Conservation (phyloP, 768 basidiomycete genomes). For the Psilocybe cubensis region DNA sequence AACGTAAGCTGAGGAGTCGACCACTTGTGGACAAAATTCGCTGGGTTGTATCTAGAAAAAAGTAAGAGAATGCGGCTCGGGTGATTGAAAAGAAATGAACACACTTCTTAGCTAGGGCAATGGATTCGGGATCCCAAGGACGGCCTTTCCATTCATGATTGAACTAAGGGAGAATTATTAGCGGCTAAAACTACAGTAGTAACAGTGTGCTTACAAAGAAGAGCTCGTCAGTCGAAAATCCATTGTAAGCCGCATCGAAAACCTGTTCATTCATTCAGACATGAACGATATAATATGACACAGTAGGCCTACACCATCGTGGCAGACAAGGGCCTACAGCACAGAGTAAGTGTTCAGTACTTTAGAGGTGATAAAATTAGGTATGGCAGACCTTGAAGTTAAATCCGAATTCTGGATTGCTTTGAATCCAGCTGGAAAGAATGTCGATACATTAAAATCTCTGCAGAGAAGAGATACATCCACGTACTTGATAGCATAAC, state of each 20-base stretch:
- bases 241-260: constrained; percentile 78
- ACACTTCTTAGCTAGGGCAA: constrained; percentile 60
- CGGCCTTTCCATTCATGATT: constrained; percentile 87
- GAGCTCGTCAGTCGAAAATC: constrained; percentile 90
- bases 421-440: constrained; percentile 84
- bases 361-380: background rate
- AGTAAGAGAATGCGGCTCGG: background rate
- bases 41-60: constrained; percentile 66
- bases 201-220: constrained; percentile 67
- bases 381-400: constrained; percentile 66
- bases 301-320: constrained; percentile 73
- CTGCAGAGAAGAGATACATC: background rate
- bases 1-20: constrained; percentile 83
- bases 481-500: constrained; percentile 84
- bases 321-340: constrained; percentile 73
- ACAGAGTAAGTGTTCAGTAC: background rate
- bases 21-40: constrained; percentile 84
- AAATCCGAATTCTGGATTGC: constrained; percentile 87
- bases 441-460: constrained; percentile 4
- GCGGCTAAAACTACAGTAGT: background rate
- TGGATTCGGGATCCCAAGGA: constrained; percentile 71
- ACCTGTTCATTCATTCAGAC: constrained; percentile 41
- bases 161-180: constrained; percentile 48
- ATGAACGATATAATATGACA: background rate
- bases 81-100: constrained; percentile 15